These are phyloP conservation scores for Cenchrus purpureus DNA, from an alignment of 176 grass and related monocot genomes.

Conservation along the genomic window DNA sequence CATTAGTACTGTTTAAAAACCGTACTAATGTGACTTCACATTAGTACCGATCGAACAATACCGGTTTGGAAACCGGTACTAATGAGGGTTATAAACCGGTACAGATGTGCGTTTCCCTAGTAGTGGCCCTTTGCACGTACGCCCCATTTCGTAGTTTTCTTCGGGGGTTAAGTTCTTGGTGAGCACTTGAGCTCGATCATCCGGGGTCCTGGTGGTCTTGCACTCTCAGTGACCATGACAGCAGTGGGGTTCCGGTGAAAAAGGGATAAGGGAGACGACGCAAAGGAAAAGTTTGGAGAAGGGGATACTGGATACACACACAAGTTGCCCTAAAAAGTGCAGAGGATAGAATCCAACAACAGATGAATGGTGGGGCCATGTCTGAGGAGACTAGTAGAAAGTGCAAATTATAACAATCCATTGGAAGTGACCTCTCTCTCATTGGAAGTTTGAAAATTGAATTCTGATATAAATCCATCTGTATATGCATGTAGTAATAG, in stretches of 20 bases:
- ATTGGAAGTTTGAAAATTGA: background rate
- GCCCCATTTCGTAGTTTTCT: background rate
- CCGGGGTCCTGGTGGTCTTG: background rate
- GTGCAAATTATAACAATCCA: background rate
- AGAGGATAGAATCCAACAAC: background rate
- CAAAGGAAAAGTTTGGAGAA: background rate
- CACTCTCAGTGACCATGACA: conserved; percentile 6
- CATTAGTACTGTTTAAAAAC: too few species aligned
- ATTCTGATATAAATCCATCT: background rate
- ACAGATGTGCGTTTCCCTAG: too few species aligned
- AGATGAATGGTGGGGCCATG: conserved; percentile 2
- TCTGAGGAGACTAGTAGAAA: background rate
- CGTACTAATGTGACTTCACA: too few species aligned
- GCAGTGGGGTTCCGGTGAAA: conserved; percentile 22
- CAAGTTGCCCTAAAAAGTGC: conserved; percentile 5
- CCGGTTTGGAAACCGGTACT: too few species aligned
- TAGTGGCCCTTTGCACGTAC: conserved; percentile 8
- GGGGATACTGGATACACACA: background rate
- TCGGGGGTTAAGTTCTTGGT: background rate
- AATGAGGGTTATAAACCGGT: too few species aligned
- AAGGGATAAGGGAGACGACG: background rate
- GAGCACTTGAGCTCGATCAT: background rate
- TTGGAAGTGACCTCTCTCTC: background rate
- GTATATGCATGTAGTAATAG: too few species aligned
- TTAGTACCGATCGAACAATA: too few species aligned